These are phyloP conservation scores for Pseudognaphalium luteoalbum DNA, from an alignment of 129 eudicot genomes.

Conservation along the genomic window DNA sequence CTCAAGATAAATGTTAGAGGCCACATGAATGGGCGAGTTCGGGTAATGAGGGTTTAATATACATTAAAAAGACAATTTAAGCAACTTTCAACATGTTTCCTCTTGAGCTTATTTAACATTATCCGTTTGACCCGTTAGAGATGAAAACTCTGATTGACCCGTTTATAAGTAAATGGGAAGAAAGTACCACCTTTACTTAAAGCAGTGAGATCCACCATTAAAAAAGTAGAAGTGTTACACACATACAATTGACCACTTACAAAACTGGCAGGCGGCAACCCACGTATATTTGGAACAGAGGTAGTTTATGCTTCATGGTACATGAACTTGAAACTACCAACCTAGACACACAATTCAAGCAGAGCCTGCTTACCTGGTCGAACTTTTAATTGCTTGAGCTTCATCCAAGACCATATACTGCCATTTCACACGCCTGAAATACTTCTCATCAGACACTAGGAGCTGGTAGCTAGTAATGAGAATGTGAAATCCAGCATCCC, in stretches of 20 bases:
- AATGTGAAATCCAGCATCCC: slow-evolving; percentile 99
- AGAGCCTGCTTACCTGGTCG: slow-evolving; percentile 61
- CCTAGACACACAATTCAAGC: not conserved
- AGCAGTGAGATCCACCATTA: not conserved
- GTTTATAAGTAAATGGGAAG: not conserved
- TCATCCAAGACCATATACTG: slow-evolving; percentile 99
- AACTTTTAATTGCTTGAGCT: slow-evolving; percentile 97
- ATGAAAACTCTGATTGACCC: not conserved
- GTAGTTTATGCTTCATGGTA: not conserved
- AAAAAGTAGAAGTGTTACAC: not conserved
- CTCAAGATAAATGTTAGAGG: not conserved
- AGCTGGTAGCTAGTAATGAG: slow-evolving; percentile 95
- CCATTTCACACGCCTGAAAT: slow-evolving; percentile 93
- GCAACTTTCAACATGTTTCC: not conserved
- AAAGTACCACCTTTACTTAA: not conserved
- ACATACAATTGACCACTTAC: not conserved
- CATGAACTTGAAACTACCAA: not conserved
- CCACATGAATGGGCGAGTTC: not conserved
- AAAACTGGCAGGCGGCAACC: not conserved
- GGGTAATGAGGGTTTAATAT: not conserved
- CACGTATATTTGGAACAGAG: not conserved
- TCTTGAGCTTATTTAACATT: not conserved
- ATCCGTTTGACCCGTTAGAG: not conserved
- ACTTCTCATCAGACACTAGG: slow-evolving; percentile 88
- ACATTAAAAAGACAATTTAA: not conserved